Conservation (phyloP, 2,329 filamentous ascomycete genomes). For the Monilinia polystroma region DNA sequence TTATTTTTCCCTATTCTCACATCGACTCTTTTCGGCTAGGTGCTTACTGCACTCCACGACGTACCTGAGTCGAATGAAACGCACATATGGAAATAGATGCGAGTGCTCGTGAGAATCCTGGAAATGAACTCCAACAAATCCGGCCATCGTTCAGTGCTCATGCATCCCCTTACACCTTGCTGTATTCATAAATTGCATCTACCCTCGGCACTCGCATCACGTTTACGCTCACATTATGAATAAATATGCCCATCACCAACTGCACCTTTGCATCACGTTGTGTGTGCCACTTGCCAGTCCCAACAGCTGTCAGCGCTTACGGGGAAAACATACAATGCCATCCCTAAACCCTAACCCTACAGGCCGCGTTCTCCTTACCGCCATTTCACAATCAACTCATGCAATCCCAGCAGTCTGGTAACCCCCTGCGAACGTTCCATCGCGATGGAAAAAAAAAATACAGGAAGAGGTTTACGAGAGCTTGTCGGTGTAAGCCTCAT, state of each 20-base stretch:
- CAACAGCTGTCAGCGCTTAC: not conserved
- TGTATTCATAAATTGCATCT: not conserved
- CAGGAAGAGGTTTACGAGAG: not conserved
- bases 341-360: not conserved
- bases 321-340: not conserved
- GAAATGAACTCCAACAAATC: conserved; percentile 1
- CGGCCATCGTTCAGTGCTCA: not conserved
- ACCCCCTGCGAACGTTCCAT: conserved; percentile 12
- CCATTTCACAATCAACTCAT: not conserved
- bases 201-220: no score
- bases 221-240: not conserved
- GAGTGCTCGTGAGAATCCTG: not conserved
- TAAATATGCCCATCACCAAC: not conserved
- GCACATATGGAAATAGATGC: no score
- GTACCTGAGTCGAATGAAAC: not conserved
- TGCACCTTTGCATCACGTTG: conserved; percentile 12
- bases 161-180: not conserved
- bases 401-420: conserved; percentile 6
- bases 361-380: conserved; percentile 2
- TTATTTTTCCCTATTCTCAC: not conserved
- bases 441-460: no score
- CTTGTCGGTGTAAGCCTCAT: conserved; percentile 14
- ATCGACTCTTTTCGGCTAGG: not conserved
- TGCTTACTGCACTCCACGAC: not conserved
- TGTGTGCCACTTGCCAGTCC: not conserved